phyloP scores from a whole-genome alignment of 2,329 filamentous ascomycete species.

The Cryphonectria radicalis region DNA sequence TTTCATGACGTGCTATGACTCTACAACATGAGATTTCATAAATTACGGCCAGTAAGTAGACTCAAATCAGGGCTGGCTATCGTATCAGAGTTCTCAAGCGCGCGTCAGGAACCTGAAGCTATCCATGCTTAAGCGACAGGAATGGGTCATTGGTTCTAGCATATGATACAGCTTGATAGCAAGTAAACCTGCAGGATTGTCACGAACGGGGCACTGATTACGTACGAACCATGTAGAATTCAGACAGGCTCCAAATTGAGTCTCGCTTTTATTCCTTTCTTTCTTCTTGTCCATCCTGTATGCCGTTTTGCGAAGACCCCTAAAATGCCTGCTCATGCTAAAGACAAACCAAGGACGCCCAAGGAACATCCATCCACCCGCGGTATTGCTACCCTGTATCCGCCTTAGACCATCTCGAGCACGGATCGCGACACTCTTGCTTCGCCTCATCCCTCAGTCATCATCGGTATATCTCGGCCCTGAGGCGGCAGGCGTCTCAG shows the following conservation, averaged over 20 bases:
- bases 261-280: background rate
- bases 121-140: background rate
- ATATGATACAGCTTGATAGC: background rate
- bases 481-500: conserved; percentile 65
- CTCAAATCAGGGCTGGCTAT: too few species aligned
- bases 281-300: background rate
- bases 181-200: background rate
- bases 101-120: too few species aligned
- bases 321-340: background rate
- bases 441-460: conserved; percentile 38
- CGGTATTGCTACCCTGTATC: background rate
- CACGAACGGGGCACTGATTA: background rate
- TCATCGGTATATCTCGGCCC: conserved; percentile 60
- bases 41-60: too few species aligned
- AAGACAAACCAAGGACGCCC: background rate
- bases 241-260: background rate
- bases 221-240: background rate
- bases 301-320: background rate
- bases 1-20: too few species aligned
- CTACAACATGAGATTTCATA: too few species aligned
- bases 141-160: background rate
- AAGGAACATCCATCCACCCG: background rate
- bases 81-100: too few species aligned
- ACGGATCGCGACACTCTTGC: background rate
- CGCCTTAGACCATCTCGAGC: background rate